Conservation (phyloP, 2,329 filamentous ascomycete genomes). For the Fonsecaea monophora region DNA sequence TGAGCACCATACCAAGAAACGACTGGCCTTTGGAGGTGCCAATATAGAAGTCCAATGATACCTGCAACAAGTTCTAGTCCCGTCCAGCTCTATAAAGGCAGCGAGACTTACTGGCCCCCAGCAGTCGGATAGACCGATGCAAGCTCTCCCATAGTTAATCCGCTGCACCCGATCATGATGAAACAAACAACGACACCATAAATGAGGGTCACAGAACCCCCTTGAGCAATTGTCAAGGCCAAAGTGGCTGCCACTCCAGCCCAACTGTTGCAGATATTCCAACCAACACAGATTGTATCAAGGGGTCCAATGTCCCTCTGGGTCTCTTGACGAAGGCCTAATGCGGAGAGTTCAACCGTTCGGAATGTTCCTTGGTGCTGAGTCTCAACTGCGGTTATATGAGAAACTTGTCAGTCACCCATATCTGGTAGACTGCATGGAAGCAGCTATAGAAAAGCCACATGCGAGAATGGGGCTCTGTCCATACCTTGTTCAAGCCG, state of each 20-base stretch:
- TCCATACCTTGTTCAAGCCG: background rate
- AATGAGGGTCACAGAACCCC: constrained; percentile 40
- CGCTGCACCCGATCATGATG: constrained; percentile 40
- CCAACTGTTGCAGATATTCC: constrained; percentile 43
- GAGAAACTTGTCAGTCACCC: background rate
- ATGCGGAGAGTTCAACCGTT: constrained; percentile 20
- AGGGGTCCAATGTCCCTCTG: constrained; percentile 30
- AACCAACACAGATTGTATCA: constrained; percentile 39
- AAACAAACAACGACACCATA: constrained; percentile 45
- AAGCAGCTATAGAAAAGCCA: background rate
- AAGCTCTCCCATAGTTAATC: constrained; percentile 48
- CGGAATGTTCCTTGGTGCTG: constrained; percentile 19
- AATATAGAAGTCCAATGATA: constrained; percentile 31
- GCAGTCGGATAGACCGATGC: constrained; percentile 49
- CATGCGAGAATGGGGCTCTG: background rate
- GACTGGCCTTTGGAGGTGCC: constrained; percentile 12
- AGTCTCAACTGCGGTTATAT: constrained; percentile 8
- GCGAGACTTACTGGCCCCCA: constrained; percentile 49
- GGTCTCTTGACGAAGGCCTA: constrained; percentile 26
- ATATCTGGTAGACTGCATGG: background rate
- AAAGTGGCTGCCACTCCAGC: constrained; percentile 40
- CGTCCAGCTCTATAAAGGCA: constrained; percentile 8
- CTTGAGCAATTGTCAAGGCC: constrained; percentile 38
- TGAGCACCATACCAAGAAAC: constrained; percentile 12
- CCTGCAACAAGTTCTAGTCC: background rate